Percentiles rank a stretch among this genome's conserved stretches.
Conservation (phyloP, 2,329 filamentous ascomycete species). For the Teratosphaeria epicoccoides region DNA sequence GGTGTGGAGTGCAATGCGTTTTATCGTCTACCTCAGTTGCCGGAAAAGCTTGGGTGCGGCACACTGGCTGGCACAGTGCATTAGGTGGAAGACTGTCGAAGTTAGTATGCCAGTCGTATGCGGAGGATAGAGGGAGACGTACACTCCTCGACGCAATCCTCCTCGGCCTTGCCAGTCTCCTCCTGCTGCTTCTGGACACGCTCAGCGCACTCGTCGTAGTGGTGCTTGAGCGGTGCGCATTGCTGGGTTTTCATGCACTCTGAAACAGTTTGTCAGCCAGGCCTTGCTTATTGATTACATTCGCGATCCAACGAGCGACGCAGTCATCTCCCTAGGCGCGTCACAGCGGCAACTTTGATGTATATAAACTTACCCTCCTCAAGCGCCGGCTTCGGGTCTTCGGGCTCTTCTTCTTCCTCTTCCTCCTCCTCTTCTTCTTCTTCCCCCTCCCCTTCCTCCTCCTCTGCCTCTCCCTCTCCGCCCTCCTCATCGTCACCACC, state of each 20-base stretch:
- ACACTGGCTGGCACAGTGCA: constrained; percentile 86
- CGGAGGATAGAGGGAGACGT: constrained; percentile 36
- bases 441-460: constrained; percentile 68
- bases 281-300: not conserved
- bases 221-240: constrained; percentile 86
- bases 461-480: constrained; percentile 63
- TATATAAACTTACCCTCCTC: constrained; percentile 66
- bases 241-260: constrained; percentile 81
- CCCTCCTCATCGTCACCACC: constrained; percentile 50
- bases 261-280: constrained; percentile 33
- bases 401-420: constrained; percentile 69
- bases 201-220: constrained; percentile 96
- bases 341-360: not conserved
- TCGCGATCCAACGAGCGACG: not conserved
- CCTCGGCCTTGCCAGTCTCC: constrained; percentile 63
- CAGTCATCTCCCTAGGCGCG: not conserved
- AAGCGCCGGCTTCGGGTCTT: constrained; percentile 77
- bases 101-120: not conserved
- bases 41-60: constrained; percentile 94
- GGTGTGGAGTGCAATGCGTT: not conserved
- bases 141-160: constrained; percentile 99
- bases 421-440: constrained; percentile 70
- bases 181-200: constrained; percentile 68
- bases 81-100: constrained; percentile 83
- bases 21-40: constrained; percentile 62